Evolutionary conservation across 495 filamentous ascomycete genomes (phyloP).

Genomic region (Annulohypoxylon maeteangense): DNA sequence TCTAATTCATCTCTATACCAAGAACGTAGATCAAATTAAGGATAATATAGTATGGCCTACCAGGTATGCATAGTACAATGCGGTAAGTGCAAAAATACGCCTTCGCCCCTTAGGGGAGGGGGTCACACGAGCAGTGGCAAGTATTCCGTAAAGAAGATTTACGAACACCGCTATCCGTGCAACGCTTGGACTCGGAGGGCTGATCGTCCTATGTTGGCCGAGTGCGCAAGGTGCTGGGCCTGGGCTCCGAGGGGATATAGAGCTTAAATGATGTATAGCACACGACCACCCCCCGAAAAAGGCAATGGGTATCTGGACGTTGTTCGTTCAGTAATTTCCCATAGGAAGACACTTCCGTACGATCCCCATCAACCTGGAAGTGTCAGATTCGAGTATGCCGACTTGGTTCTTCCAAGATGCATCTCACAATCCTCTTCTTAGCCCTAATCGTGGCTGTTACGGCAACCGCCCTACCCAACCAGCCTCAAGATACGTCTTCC

Average conservation of each 20-base stretch:
- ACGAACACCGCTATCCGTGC: not conserved
- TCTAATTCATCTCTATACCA: not conserved
- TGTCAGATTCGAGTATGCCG: not conserved
- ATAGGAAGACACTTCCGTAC: not conserved
- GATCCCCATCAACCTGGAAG: not conserved
- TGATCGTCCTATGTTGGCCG: constrained; percentile 2
- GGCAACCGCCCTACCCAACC: not conserved
- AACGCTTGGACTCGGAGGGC: not conserved
- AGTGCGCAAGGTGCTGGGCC: not conserved
- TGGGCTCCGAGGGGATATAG: not conserved
- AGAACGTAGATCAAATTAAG: not conserved
- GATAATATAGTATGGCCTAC: not conserved
- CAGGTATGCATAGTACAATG: not conserved
- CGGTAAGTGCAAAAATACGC: not conserved
- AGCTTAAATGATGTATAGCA: not conserved
- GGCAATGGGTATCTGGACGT: not conserved
- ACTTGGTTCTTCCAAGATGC: constrained; percentile 18
- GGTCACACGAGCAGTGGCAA: not conserved
- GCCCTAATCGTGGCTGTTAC: not conserved
- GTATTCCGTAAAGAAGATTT: not conserved
- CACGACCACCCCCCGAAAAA: not conserved
- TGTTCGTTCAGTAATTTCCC: not conserved
- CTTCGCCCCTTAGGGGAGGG: not conserved
- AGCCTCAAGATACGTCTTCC: not conserved
- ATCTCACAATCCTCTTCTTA: constrained; percentile 7